Base-by-base conservation (phyloP, 176 grass and related monocot genomes). In the Avena insularis region DNA sequence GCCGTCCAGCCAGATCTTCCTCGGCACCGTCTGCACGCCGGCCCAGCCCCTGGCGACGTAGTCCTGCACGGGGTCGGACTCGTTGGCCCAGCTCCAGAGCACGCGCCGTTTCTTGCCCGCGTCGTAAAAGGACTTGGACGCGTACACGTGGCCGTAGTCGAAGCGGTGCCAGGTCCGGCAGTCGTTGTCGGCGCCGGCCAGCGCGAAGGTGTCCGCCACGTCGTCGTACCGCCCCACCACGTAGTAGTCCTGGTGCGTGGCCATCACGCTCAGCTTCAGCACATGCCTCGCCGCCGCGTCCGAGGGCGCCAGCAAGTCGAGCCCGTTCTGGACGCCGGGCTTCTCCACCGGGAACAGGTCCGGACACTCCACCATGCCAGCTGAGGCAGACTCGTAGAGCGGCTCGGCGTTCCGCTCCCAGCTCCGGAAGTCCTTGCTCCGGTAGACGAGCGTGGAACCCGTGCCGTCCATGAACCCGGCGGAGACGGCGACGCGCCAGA, bases 91-190 rank as follows among this genome's bases (percentile, higher is more conserved):
- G 2, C 64, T 17, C 93, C 91, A 93, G 13, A 93, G 68, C 72
- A 98, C 87, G 71, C 95, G 90, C 73, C 93, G 88, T 8, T 58
- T 63, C 53, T 64, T 83, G 15, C 79, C 31, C 16, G 55, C 46
- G 77, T 95, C 95, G 66, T 90, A 98, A 86, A 98, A 98, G 14
- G 93, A 78, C 91, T 98, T 98, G 63, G 95, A 93, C 55, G 93
- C 91, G 86, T 98, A 98, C 40, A 92, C 36, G 70, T 95, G 93
- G 0, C 95, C 93, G 35, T 93, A 85, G 81, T 98, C 93, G 3
- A 93, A 56, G 36, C 90, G 89, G 17, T 61, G 71, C 95, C 91
- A 93, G 40, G 12, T 63, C 14, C 86, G 57, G 81, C 82, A 86
- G 64, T 94, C 45, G 67, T 87, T 70, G 78, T 94, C 89, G 56